phyloP scores from a whole-genome alignment of 371 early-diverging fungal species.

The Actinomucor elegans region DNA sequence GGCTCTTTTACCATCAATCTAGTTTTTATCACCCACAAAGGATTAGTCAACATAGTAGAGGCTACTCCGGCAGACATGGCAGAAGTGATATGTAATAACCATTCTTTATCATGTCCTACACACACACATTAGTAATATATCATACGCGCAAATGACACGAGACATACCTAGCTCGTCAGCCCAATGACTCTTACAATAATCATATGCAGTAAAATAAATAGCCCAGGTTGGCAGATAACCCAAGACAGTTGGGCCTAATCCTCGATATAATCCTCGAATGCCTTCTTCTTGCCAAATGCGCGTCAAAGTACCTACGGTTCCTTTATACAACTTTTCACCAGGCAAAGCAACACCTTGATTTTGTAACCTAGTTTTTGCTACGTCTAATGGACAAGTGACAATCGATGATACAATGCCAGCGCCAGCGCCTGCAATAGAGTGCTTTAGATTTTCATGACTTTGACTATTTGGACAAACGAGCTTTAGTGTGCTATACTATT shows the following conservation, averaged over 20 bases:
- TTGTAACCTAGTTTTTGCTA: slow-evolving; percentile 93
- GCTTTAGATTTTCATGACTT: slow-evolving; percentile 64
- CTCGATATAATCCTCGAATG: slow-evolving; percentile 83
- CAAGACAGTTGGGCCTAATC: slow-evolving; percentile 80
- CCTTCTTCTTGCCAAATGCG: slow-evolving; percentile 82
- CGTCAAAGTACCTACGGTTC: slow-evolving; percentile 62
- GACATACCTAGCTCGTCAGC: slow-evolving; percentile 23
- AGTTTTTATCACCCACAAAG: slow-evolving; percentile 94
- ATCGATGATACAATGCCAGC: slow-evolving; percentile 83
- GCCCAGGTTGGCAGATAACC: slow-evolving; percentile 91
- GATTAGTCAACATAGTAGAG: slow-evolving; percentile 81
- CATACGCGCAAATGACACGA: neutral
- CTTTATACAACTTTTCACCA: slow-evolving; percentile 32
- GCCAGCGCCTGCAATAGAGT: slow-evolving; percentile 82
- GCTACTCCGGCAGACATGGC: slow-evolving; percentile 88
- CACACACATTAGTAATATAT: neutral
- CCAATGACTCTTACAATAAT: slow-evolving; percentile 59
- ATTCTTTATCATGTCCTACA: slow-evolving; percentile 49
- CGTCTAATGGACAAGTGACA: slow-evolving; percentile 92
- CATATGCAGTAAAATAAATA: slow-evolving; percentile 83
- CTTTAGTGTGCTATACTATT: too few species aligned
- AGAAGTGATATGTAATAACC: slow-evolving; percentile 77
- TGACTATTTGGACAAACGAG: slow-evolving; percentile 26
- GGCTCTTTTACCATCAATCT: slow-evolving; percentile 84
- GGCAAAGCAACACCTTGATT: slow-evolving; percentile 72